Conservation (phyloP, 129 eudicot genomes). For the Centaurea solstitialis region DNA sequence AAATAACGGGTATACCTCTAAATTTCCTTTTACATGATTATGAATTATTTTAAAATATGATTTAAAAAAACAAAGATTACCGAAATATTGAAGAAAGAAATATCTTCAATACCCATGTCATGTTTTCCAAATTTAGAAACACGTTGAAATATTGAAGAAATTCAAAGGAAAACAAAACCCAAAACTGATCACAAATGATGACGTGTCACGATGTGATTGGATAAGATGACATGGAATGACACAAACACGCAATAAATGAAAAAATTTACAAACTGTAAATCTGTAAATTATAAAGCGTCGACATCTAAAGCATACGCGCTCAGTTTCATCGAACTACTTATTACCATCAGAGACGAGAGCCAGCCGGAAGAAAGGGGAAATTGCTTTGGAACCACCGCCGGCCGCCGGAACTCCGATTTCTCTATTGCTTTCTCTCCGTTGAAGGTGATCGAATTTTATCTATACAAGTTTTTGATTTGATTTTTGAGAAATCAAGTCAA, state of each 20-base stretch:
- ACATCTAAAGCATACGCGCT: slow-evolving; percentile 10
- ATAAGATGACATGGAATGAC: slow-evolving; percentile 25
- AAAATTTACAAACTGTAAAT: slow-evolving; percentile 15
- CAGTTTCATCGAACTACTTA: background rate
- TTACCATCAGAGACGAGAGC: no score
- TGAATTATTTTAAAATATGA: no score
- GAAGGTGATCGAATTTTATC: slow-evolving; percentile 10
- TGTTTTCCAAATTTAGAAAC: background rate
- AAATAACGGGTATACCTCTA: no score
- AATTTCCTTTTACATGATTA: no score
- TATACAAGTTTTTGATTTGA: background rate
- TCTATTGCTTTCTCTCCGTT: slow-evolving; percentile 10
- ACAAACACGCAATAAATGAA: slow-evolving; percentile 23
- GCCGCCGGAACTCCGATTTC: slow-evolving; percentile 21
- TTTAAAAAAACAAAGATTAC: no score
- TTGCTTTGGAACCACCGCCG: slow-evolving; percentile 20
- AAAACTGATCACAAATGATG: background rate
- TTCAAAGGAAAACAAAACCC: background rate
- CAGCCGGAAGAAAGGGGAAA: slow-evolving; percentile 10
- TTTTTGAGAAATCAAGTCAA: slow-evolving; percentile 2
- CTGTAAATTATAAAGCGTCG: slow-evolving; percentile 8
- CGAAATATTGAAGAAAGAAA: background rate
- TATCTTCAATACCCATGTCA: background rate
- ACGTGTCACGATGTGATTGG: slow-evolving; percentile 29
- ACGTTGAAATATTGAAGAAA: slow-evolving; percentile 16